Conservation (phyloP, 1,139 yeast species). For the Diutina catenulata region DNA sequence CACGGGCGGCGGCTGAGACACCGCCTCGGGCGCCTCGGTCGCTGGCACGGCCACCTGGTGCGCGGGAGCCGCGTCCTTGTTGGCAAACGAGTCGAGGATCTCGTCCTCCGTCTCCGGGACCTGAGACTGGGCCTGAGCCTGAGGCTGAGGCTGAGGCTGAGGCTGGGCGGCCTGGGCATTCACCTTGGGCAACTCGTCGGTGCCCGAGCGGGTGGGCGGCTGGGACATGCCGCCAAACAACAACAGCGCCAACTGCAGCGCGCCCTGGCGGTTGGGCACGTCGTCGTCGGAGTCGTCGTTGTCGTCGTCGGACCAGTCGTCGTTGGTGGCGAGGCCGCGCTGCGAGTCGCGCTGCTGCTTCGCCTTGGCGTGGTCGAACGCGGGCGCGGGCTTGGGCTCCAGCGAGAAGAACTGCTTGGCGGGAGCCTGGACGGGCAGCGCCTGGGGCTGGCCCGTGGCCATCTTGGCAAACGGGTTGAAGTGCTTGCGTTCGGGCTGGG, state of each 20-base stretch:
- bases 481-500: constrained; percentile 15
- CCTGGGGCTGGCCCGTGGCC: constrained; percentile 8
- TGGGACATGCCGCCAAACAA: constrained; percentile 53
- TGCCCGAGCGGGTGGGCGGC: constrained; percentile 19
- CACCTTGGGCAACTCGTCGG: constrained; percentile 6
- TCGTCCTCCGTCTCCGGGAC: constrained; percentile 1
- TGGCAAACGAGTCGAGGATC: constrained; percentile 2
- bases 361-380: constrained; percentile 41
- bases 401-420: constrained; percentile 41
- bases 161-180: too few species aligned
- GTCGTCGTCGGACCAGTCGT: constrained; percentile 52
- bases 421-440: background rate
- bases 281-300: constrained; percentile 40
- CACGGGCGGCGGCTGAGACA: background rate
- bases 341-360: constrained; percentile 57
- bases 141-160: too few species aligned
- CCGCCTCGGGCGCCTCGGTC: constrained; percentile 5
- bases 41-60: background rate
- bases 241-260: constrained; percentile 51
- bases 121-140: too few species aligned
- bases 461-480: constrained; percentile 27
- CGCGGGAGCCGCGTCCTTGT: constrained; percentile 6
- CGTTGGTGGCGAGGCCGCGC: constrained; percentile 39
- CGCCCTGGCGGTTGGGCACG: constrained; percentile 38
- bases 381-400: constrained; percentile 11